A percentile compares a stretch with the other conserved stretches of the same genome.
phyloP scores from a whole-genome alignment of 73 alveolate genomes.

The Tetrahymena elliotti region DNA sequence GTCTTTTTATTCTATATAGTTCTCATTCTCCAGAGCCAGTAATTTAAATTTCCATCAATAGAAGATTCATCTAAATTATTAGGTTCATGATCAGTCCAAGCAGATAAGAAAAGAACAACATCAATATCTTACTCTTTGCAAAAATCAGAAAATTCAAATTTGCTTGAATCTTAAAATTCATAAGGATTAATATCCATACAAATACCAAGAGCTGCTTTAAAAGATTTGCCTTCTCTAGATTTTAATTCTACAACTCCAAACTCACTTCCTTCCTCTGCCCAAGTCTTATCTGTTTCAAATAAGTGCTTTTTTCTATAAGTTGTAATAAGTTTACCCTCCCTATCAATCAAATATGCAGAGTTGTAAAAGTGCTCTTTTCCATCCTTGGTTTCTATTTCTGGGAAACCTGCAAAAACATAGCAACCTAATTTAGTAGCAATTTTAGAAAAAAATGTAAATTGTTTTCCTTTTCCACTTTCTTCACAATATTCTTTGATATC shows the following conservation, averaged over 20 bases:
- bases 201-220: slow-evolving; percentile 81
- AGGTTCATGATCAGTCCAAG: slow-evolving; percentile 65
- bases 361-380: slow-evolving; percentile 66
- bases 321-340: slow-evolving; percentile 68
- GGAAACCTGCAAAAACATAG: slow-evolving; percentile 86
- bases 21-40: slow-evolving; percentile 60
- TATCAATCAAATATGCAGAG: slow-evolving; percentile 72
- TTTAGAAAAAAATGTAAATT: slow-evolving; percentile 72
- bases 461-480: slow-evolving; percentile 62
- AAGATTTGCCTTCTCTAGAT: slow-evolving; percentile 45
- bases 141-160: slow-evolving; percentile 65
- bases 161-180: slow-evolving; percentile 53
- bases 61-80: neutral
- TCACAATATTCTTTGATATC: slow-evolving; percentile 75
- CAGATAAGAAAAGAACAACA: slow-evolving; percentile 53
- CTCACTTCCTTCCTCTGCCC: slow-evolving; percentile 88
- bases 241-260: slow-evolving; percentile 60
- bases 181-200: slow-evolving; percentile 89
- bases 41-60: slow-evolving; percentile 31
- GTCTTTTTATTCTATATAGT: slow-evolving; percentile 36
- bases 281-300: slow-evolving; percentile 74
- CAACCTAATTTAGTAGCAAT: slow-evolving; percentile 66
- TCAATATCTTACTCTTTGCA: slow-evolving; percentile 57
- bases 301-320: slow-evolving; percentile 70
- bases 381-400: slow-evolving; percentile 47